Percentiles rank a stretch among this genome's conserved stretches.
These are phyloP conservation scores for Corinectria fuckeliana DNA, from an alignment of 2,329 filamentous ascomycete genomes.

Conservation along the genomic window DNA sequence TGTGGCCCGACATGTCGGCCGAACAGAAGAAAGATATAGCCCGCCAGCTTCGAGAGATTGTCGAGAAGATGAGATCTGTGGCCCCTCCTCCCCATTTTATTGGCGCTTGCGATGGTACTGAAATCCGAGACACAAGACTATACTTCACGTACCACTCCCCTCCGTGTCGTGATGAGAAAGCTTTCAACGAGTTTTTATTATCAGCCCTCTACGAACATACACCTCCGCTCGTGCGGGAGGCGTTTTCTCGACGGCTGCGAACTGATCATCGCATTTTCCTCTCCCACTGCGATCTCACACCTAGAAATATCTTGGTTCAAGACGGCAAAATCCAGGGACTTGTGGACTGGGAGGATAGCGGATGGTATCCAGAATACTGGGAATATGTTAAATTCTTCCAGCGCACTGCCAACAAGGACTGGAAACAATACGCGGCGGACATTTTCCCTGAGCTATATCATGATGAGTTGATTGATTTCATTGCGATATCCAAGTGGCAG, in stretches of 20 bases:
- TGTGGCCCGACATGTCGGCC: conserved; percentile 34
- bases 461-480: conserved; percentile 37
- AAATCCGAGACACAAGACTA: conserved; percentile 36
- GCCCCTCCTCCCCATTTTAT: conserved; percentile 30
- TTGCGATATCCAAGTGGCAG: conserved; percentile 32
- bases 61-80: conserved; percentile 35
- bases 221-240: conserved; percentile 27
- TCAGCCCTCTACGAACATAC: conserved; percentile 17
- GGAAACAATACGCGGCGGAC: conserved; percentile 28
- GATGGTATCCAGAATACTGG: conserved; percentile 55
- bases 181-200: conserved; percentile 37
- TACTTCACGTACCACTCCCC: conserved; percentile 30
- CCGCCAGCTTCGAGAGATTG: conserved; percentile 35
- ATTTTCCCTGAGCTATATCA: conserved; percentile 37
- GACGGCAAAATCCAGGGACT: conserved; percentile 49
- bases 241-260: conserved; percentile 33
- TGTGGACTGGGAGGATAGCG: conserved; percentile 55
- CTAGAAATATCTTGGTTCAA: conserved; percentile 51
- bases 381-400: conserved; percentile 45
- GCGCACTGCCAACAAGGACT: conserved; percentile 23
- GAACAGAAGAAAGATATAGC: conserved; percentile 31
- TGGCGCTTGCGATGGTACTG: conserved; percentile 35
- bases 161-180: conserved; percentile 29
- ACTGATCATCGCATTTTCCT: conserved; percentile 48
- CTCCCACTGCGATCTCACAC: conserved; percentile 58